A percentile compares a stretch with the other conserved stretches of the same genome.
phyloP scores from a whole-genome alignment of 2,329 filamentous ascomycete species.

The Phialophora tarda region DNA sequence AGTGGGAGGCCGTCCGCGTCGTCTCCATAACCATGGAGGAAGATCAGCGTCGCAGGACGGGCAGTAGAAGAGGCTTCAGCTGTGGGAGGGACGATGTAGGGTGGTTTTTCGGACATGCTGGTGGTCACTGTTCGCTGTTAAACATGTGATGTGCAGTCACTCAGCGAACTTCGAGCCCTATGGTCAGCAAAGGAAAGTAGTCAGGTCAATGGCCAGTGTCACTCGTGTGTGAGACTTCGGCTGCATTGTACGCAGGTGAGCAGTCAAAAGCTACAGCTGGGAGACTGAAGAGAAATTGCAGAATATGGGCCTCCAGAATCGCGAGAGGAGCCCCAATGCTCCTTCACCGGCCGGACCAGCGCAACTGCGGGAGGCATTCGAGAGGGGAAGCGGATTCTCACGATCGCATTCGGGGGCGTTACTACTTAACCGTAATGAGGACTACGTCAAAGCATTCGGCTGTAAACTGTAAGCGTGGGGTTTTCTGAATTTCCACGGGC shows the following conservation, averaged over 20 bases:
- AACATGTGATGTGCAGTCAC: neutral
- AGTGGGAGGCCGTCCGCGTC: constrained; percentile 53
- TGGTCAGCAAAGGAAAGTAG: neutral
- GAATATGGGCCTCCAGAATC: neutral
- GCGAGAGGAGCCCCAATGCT: neutral
- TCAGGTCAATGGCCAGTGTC: neutral
- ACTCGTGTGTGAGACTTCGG: neutral
- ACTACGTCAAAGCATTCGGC: neutral
- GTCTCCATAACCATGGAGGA: constrained; percentile 55
- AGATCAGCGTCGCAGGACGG: constrained; percentile 38
- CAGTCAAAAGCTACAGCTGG: neutral
- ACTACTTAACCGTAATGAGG: neutral
- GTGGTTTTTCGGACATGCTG: constrained; percentile 33
- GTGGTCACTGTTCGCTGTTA: neutral
- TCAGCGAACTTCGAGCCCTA: neutral
- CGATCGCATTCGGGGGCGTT: neutral
- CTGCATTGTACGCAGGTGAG: neutral
- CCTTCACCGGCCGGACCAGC: neutral
- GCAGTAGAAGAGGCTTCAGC: constrained; percentile 28
- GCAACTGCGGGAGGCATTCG: neutral
- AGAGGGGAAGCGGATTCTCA: neutral
- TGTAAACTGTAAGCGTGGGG: neutral
- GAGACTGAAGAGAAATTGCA: neutral
- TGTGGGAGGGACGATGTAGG: constrained; percentile 34
- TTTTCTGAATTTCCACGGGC: neutral